Evolutionary conservation across 2,329 filamentous ascomycete species (phyloP).

Genomic region (Cercospora sojina): DNA sequence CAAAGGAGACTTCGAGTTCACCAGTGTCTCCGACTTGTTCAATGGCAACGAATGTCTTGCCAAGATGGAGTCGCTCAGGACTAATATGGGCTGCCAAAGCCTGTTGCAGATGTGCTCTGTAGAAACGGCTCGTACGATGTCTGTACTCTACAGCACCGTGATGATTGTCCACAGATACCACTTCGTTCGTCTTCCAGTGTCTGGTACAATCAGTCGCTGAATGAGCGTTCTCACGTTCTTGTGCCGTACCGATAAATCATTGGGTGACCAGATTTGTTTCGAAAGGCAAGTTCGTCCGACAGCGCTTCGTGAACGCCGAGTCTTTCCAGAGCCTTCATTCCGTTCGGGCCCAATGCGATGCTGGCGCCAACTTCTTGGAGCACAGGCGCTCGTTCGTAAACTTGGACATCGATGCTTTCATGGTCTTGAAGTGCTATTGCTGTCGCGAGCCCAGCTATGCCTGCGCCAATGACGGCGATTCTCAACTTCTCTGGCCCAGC

Average conservation of each 20-base stretch:
- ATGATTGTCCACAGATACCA: slow-evolving; percentile 38
- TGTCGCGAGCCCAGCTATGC: slow-evolving; percentile 43
- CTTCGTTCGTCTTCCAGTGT: slow-evolving; percentile 43
- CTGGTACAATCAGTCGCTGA: slow-evolving; percentile 17
- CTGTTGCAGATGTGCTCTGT: slow-evolving; percentile 41
- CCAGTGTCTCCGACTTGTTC: slow-evolving; percentile 13
- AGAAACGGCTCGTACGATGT: slow-evolving; percentile 41
- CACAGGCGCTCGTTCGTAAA: slow-evolving; percentile 41
- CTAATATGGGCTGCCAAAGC: slow-evolving; percentile 37
- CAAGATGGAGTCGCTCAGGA: slow-evolving; percentile 35
- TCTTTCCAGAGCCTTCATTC: slow-evolving; percentile 39
- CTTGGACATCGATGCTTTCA: slow-evolving; percentile 36
- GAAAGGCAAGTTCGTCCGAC: slow-evolving; percentile 38
- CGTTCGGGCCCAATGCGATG: slow-evolving; percentile 44
- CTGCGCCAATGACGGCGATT: slow-evolving; percentile 41
- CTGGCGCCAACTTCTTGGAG: slow-evolving; percentile 43
- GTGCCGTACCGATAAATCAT: slow-evolving; percentile 39
- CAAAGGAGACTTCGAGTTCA: slow-evolving; percentile 34
- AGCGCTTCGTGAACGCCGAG: slow-evolving; percentile 40
- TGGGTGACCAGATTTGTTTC: slow-evolving; percentile 35
- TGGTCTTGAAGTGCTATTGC: slow-evolving; percentile 39
- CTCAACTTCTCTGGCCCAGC: slow-evolving; percentile 18
- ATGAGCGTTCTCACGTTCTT: neutral
- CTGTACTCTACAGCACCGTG: slow-evolving; percentile 35
- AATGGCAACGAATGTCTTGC: slow-evolving; percentile 32